Percentiles rank a stretch among this genome's conserved stretches.
phyloP scores from a whole-genome alignment of 306 rosid species.

The Cucurbita moschata region DNA sequence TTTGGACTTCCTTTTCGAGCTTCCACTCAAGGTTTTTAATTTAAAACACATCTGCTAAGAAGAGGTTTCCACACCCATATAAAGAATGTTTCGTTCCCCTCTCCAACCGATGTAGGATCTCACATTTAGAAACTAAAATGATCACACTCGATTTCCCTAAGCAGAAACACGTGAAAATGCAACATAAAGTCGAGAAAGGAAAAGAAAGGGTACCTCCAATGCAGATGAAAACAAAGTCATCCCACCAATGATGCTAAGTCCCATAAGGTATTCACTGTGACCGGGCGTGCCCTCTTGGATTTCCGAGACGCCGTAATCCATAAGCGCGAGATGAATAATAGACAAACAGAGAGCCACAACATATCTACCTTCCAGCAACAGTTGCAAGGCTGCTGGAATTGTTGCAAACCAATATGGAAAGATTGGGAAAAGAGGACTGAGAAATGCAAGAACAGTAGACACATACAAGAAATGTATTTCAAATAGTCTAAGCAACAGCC shows the following conservation, averaged over 20 bases:
- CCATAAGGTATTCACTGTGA: constrained; percentile 76
- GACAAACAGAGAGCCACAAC: constrained; percentile 42
- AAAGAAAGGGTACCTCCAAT: constrained; percentile 44
- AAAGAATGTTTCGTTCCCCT: too few relatives aligned
- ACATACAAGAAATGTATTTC: constrained; percentile 77
- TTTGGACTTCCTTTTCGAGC: too few relatives aligned
- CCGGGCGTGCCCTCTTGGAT: constrained; percentile 88
- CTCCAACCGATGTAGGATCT: too few relatives aligned
- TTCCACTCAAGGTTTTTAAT: too few relatives aligned
- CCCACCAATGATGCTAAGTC: constrained; percentile 95
- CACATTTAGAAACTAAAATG: background rate
- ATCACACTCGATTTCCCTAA: background rate
- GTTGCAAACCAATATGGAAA: constrained; percentile 74
- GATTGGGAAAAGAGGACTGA: constrained; percentile 69
- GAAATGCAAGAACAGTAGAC: constrained; percentile 73
- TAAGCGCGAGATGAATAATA: constrained; percentile 53
- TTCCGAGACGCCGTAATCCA: constrained; percentile 67
- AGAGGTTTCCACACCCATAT: too few relatives aligned
- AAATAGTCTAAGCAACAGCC: constrained; percentile 72
- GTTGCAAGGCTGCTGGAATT: constrained; percentile 72
- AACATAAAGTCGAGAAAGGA: background rate
- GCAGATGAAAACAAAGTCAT: constrained; percentile 90
- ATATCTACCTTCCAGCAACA: constrained; percentile 71
- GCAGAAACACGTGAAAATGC: background rate
- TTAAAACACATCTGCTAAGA: too few relatives aligned